A percentile compares a stretch with the other conserved stretches of the same genome.
Conservation (phyloP, 345 rosid species). For the Eucalyptus albens region DNA sequence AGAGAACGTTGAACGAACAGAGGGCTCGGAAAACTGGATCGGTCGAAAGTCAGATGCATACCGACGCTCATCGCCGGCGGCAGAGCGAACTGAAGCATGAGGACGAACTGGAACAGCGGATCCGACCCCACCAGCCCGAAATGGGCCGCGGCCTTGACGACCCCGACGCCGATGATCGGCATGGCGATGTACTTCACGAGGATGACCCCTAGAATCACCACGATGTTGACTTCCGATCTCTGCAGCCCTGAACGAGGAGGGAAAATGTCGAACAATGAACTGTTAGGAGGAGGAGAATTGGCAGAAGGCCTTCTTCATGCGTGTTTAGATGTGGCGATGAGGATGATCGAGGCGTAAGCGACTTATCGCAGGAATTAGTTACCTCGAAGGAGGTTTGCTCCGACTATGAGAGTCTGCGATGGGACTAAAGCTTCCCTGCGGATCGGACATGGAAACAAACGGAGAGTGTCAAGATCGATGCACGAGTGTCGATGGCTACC, state of each 20-base stretch:
- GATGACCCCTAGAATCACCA: constrained; percentile 1
- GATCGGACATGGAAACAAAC: not conserved
- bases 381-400: constrained; percentile 36
- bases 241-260: not conserved
- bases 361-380: not conserved
- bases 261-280: not conserved
- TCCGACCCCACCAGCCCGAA: constrained; percentile 10
- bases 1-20: not conserved
- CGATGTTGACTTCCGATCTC: not conserved
- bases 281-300: not conserved
- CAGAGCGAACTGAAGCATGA: constrained; percentile 31
- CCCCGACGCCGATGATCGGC: constrained; percentile 3
- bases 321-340: not conserved
- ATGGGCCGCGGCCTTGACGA: constrained; percentile 3
- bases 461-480: not conserved
- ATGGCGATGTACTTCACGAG: not conserved
- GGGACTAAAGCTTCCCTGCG: constrained; percentile 31
- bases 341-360: not conserved
- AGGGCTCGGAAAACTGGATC: not conserved
- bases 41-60: not conserved
- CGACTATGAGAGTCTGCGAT: constrained; percentile 19
- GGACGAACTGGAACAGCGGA: constrained; percentile 22
- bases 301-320: not conserved
- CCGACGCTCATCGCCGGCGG: constrained; percentile 44
- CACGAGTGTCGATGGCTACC: not conserved